These are phyloP conservation scores for Calonectria montana DNA, from an alignment of 2,329 filamentous ascomycete genomes.

Conservation along the genomic window DNA sequence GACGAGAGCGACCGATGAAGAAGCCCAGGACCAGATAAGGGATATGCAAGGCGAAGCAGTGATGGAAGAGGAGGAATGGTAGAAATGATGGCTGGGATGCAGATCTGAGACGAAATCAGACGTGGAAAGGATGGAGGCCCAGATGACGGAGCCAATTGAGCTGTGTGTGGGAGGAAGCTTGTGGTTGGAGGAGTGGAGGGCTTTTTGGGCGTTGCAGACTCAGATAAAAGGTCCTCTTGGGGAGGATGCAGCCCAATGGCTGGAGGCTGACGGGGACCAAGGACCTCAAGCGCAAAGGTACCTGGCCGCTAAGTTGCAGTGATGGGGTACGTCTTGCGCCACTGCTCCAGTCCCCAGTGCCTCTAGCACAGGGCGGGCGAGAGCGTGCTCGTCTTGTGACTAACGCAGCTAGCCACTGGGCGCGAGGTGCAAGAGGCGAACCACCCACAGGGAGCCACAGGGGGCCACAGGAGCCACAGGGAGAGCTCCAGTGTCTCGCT, in stretches of 20 bases:
- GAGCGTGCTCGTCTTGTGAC: conserved; percentile 7
- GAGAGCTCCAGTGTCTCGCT: background rate
- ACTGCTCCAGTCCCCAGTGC: conserved; percentile 5
- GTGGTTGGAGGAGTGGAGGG: conserved; percentile 24
- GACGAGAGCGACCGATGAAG: conserved; percentile 20
- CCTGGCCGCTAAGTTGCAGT: background rate
- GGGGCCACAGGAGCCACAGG: background rate
- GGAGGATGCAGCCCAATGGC: background rate
- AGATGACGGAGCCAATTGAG: conserved; percentile 25
- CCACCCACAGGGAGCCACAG: background rate
- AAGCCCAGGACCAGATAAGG: conserved; percentile 9
- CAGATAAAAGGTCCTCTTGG: conserved; percentile 17
- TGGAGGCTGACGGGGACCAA: background rate
- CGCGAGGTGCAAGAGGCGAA: background rate
- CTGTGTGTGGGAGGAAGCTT: conserved; percentile 20
- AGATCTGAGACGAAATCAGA: conserved; percentile 13
- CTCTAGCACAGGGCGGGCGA: conserved; percentile 2
- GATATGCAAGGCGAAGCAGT: background rate
- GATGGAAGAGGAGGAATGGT: background rate
- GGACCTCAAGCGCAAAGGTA: conserved; percentile 9
- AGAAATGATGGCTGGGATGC: background rate
- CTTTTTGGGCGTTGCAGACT: conserved; percentile 14
- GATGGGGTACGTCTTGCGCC: conserved; percentile 1
- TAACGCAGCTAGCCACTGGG: background rate
- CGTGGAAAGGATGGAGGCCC: conserved; percentile 7